These are phyloP conservation scores for Adansonia gregorii DNA, from an alignment of 441 rosid genomes.

Conservation along the genomic window DNA sequence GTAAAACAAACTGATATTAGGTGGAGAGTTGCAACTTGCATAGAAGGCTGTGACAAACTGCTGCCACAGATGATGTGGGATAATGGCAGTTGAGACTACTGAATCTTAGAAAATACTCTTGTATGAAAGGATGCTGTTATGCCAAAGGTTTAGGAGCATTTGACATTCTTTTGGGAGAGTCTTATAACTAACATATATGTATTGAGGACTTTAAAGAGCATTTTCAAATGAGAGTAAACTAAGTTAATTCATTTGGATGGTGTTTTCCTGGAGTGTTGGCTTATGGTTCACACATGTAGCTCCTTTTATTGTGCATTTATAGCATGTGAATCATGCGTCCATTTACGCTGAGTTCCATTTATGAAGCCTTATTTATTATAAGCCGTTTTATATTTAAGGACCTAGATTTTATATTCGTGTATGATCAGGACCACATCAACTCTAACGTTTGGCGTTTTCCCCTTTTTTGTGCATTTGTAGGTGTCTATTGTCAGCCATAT, in stretches of 20 bases:
- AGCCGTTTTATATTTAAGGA: not conserved
- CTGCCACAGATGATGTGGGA: not conserved
- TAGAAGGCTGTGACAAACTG: not conserved
- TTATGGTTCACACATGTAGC: slow-evolving; percentile 4
- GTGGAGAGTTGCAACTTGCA: not conserved
- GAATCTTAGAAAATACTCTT: not conserved
- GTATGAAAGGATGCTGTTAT: not conserved
- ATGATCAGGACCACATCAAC: slow-evolving; percentile 24
- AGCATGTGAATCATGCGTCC: slow-evolving; percentile 13
- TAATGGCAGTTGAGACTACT: not conserved
- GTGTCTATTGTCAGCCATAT: slow-evolving; percentile 90
- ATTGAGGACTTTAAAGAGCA: not conserved
- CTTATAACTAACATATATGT: not conserved
- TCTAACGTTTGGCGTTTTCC: slow-evolving; percentile 14
- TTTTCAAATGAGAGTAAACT: slow-evolving; percentile 4
- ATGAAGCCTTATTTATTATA: not conserved
- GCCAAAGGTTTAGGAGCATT: not conserved
- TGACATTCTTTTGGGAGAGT: not conserved
- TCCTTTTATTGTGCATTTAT: slow-evolving; percentile 11
- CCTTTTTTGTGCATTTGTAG: slow-evolving; percentile 47
- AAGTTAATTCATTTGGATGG: not conserved
- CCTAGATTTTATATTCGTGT: not conserved
- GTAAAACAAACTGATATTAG: not conserved
- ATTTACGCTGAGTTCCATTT: not conserved
- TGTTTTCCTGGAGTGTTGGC: not conserved